These are phyloP conservation scores for Trametes cinnabarina DNA, from an alignment of 768 basidiomycete genomes.

Conservation along the genomic window DNA sequence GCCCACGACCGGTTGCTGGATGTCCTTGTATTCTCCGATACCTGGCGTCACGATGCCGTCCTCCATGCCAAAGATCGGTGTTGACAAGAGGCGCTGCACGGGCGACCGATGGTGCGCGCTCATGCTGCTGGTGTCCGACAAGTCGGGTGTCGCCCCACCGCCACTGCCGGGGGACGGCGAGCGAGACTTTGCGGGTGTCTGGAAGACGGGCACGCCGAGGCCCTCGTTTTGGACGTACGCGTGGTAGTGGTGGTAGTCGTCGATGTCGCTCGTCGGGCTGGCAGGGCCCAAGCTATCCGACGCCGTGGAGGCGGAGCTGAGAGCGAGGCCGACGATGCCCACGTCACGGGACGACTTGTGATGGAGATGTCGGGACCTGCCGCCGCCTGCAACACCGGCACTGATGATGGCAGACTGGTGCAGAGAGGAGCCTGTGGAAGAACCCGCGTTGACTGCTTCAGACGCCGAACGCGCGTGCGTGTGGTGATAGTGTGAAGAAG, in stretches of 20 bases:
- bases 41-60: constrained; percentile 49
- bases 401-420: constrained; percentile 47
- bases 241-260: constrained; percentile 3
- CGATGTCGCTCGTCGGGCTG: constrained; percentile 12
- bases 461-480: constrained; percentile 53
- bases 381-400: constrained; percentile 34
- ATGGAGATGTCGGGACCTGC: constrained; percentile 34
- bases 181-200: constrained; percentile 33
- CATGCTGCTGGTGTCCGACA: constrained; percentile 20
- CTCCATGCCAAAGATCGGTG: constrained; percentile 18
- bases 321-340: constrained; percentile 56
- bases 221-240: constrained; percentile 3
- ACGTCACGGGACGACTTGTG: constrained; percentile 49
- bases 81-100: constrained; percentile 7
- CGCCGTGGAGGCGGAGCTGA: constrained; percentile 29
- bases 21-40: constrained; percentile 61
- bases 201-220: constrained; percentile 36
- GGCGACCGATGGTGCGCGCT: constrained; percentile 11
- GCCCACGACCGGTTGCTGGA: constrained; percentile 57
- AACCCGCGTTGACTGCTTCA: constrained; percentile 23
- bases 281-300: constrained; percentile 20
- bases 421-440: background rate
- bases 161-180: constrained; percentile 29
- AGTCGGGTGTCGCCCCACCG: constrained; percentile 13
- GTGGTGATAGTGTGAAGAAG: constrained; percentile 21